These are phyloP conservation scores for Talaromyces proteolyticus DNA, from an alignment of 495 filamentous ascomycete species.

Conservation along the genomic window DNA sequence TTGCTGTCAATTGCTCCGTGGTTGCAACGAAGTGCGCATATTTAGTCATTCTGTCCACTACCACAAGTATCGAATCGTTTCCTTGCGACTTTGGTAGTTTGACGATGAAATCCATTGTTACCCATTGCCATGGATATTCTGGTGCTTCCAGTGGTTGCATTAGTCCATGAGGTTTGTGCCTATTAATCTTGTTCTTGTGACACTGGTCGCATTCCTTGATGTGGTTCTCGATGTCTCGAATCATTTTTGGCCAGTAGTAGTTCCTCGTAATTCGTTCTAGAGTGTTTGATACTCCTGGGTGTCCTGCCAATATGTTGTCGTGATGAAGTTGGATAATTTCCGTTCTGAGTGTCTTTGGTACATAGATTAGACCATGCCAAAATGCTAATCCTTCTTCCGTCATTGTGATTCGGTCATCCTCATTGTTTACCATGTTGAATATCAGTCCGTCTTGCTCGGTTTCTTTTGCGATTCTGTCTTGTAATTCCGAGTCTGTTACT, in stretches of 20 bases:
- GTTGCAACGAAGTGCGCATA: slow-evolving; percentile 3
- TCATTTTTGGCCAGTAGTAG: slow-evolving; percentile 1
- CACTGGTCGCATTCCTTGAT: neutral
- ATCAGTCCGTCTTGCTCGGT: neutral
- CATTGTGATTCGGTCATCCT: no score
- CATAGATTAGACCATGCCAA: slow-evolving; percentile 4
- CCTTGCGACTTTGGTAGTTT: neutral
- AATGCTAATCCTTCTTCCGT: no score
- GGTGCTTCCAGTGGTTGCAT: slow-evolving; percentile 6
- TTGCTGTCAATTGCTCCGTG: neutral
- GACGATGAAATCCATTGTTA: slow-evolving; percentile 15
- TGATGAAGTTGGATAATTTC: neutral
- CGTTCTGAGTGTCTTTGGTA: neutral
- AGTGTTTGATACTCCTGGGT: neutral
- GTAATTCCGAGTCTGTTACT: slow-evolving; percentile 4
- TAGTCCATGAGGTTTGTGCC: slow-evolving; percentile 7
- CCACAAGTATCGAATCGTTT: slow-evolving; percentile 3
- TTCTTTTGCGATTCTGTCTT: slow-evolving; percentile 8
- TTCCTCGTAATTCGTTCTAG: slow-evolving; percentile 2
- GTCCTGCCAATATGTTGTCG: neutral
- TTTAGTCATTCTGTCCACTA: slow-evolving; percentile 4
- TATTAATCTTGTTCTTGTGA: neutral
- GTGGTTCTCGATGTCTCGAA: slow-evolving; percentile 5
- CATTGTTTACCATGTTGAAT: slow-evolving; percentile 5
- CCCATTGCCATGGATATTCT: slow-evolving; percentile 5